Conservation (phyloP, 352 stramenopile genomes). For the Globisporangium nodosum region DNA sequence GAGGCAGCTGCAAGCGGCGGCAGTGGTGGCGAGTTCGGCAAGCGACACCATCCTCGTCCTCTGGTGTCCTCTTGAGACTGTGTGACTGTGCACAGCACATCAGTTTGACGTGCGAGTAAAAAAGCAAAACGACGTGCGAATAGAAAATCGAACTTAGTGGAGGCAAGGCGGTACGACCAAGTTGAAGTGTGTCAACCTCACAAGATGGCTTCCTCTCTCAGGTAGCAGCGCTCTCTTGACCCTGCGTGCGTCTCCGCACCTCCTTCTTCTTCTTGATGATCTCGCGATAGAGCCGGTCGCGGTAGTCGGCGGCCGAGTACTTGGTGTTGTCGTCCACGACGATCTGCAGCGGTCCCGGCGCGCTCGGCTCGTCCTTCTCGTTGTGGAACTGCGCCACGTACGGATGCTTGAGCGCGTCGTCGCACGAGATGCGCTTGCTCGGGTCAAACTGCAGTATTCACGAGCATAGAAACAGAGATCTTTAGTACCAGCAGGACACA, state of each 20-base stretch:
- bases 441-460: slow-evolving; percentile 82
- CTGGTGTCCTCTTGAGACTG: background rate
- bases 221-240: slow-evolving; percentile 9
- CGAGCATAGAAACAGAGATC: background rate
- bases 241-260: slow-evolving; percentile 49
- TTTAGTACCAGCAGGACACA: background rate
- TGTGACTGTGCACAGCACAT: background rate
- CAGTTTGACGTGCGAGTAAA: background rate
- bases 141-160: background rate
- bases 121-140: background rate
- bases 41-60: background rate
- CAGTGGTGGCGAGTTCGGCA: background rate
- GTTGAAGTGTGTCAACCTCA: background rate
- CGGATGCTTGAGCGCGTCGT: slow-evolving; percentile 88
- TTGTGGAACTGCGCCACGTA: slow-evolving; percentile 96
- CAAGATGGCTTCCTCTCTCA: background rate
- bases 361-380: slow-evolving; percentile 89
- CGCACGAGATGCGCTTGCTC: slow-evolving; percentile 81
- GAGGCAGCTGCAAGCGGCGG: background rate
- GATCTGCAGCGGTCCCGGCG: slow-evolving; percentile 68
- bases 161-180: background rate
- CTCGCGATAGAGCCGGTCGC: slow-evolving; percentile 89
- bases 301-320: slow-evolving; percentile 91
- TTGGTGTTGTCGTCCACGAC: slow-evolving; percentile 94
- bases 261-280: slow-evolving; percentile 94